phyloP scores from a whole-genome alignment of 768 basidiomycete species.

The Auriscalpium orientale region DNA sequence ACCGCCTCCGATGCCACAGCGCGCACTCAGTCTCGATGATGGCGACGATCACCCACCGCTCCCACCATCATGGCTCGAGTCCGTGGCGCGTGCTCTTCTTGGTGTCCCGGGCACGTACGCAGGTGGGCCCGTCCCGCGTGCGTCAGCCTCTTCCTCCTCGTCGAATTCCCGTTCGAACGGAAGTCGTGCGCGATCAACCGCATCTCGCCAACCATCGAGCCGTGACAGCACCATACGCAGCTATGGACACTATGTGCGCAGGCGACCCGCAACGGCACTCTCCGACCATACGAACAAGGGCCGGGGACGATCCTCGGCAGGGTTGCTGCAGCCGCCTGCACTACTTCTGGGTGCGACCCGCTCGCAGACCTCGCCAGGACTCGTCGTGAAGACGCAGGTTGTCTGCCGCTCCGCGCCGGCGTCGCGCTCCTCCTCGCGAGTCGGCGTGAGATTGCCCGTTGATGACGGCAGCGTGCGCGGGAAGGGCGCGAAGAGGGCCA shows the following conservation, averaged over 20 bases:
- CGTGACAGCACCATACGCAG: conserved; percentile 14
- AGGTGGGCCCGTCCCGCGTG: conserved; percentile 27
- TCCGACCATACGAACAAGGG: conserved; percentile 21
- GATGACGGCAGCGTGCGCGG: conserved; percentile 14
- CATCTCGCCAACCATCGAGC: conserved; percentile 4
- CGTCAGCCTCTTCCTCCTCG: neutral
- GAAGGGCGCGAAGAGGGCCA: conserved; percentile 16
- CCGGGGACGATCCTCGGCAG: neutral
- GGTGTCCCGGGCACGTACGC: conserved; percentile 36
- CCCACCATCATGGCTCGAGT: conserved; percentile 64
- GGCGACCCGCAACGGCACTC: conserved; percentile 12
- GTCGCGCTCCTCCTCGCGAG: conserved; percentile 46
- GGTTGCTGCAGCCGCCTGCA: conserved; percentile 8
- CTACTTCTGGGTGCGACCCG: neutral
- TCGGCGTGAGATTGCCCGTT: conserved; percentile 7
- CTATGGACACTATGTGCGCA: conserved; percentile 15
- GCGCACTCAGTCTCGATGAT: conserved; percentile 27
- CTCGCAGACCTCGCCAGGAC: conserved; percentile 27
- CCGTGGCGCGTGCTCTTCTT: conserved; percentile 59
- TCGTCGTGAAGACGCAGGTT: conserved; percentile 48
- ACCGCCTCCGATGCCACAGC: neutral
- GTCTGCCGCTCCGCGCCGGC: conserved; percentile 65
- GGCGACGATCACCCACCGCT: conserved; percentile 40
- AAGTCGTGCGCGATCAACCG: neutral
- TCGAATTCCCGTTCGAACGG: neutral